Evolutionary conservation across 148 eudicot species (phyloP), one percentile per base, ranked within the genome.

Genomic region (Hydrangea macrophylla): DNA sequence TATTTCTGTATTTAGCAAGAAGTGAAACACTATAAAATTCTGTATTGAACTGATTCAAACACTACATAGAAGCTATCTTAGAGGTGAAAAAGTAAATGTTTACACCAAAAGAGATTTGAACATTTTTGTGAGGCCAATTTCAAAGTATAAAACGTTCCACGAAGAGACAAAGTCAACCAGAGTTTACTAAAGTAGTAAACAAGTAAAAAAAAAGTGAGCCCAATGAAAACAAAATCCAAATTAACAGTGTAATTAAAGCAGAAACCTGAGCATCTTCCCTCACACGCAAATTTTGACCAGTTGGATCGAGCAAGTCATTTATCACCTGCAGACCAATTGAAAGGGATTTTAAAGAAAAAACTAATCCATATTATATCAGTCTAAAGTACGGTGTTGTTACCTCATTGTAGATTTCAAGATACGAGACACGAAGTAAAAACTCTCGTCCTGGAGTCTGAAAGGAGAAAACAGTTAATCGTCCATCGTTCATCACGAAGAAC

Each of bases 321-420:
- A 94, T 90, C 78, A 94, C 86, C 99, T 94, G 84, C 15, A 9
- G 11, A 53, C 24, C 65, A 60, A 50, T 50, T 23, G 15, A 48
- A 51, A 53, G 57, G 56, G 42, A 36, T 15, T 9, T 68, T 48
- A 23, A 58, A 13, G 58, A 53, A 60, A 27, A 60, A 50, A 60
- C 25, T 2, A 22, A 17, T 64, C n/a, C 11, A 4, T 25, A 61
- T 42, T 13, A 18, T 32, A 60, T 27, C 42, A 36, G 1, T 37
- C 54, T 56, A 25, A 11, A 18, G 27, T n/a, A 20, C 40, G 26
- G 28, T 42, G 58, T 15, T 27, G 72, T 84, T 76, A 92, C 98
- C 98, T 93, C 98, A 62, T 93, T 93, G 73, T 93, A 93, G 73
- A 93, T 93, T 80, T 93, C 98, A 72, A 93, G 94, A 65, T 93